Evolutionary conservation across 202 grass and related monocot species (phyloP).

Genomic region (Carex arenaria): DNA sequence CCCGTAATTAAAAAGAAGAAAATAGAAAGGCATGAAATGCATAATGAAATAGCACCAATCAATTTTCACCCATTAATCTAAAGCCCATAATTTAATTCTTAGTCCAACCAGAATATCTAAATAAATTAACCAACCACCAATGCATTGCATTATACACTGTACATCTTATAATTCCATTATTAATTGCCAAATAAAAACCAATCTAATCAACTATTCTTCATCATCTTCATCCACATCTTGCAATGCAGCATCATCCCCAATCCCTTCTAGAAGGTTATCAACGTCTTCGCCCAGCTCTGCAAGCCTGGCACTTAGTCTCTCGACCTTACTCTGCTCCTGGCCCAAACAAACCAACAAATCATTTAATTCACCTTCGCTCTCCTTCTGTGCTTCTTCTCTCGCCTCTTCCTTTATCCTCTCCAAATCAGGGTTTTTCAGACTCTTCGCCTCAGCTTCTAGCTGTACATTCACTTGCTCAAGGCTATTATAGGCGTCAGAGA

Average conservation of each 20-base stretch:
- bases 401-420: constrained; percentile 66
- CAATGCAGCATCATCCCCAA: constrained; percentile 58
- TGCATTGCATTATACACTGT: constrained; percentile 20
- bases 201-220: constrained; percentile 1
- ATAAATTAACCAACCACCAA: neutral
- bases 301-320: constrained; percentile 72
- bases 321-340: constrained; percentile 96
- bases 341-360: constrained; percentile 94
- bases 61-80: neutral
- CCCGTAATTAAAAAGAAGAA: neutral
- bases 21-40: neutral
- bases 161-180: constrained; percentile 1
- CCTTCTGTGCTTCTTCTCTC: constrained; percentile 89
- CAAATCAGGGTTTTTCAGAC: constrained; percentile 56
- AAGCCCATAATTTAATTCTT: neutral
- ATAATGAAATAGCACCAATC: neutral
- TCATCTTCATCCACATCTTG: constrained; percentile 40
- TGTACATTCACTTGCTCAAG: constrained; percentile 77
- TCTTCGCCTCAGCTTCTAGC: constrained; percentile 62
- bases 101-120: constrained; percentile 9
- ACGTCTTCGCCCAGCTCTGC: constrained; percentile 80
- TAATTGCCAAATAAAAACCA: neutral
- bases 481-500: constrained; percentile 94
- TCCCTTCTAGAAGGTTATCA: constrained; percentile 76
- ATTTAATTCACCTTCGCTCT: constrained; percentile 75